Evolutionary conservation across 106 monocot species (phyloP), one percentile per base, ranked within the genome.

Genomic region (Dendrobium catenatum): DNA sequence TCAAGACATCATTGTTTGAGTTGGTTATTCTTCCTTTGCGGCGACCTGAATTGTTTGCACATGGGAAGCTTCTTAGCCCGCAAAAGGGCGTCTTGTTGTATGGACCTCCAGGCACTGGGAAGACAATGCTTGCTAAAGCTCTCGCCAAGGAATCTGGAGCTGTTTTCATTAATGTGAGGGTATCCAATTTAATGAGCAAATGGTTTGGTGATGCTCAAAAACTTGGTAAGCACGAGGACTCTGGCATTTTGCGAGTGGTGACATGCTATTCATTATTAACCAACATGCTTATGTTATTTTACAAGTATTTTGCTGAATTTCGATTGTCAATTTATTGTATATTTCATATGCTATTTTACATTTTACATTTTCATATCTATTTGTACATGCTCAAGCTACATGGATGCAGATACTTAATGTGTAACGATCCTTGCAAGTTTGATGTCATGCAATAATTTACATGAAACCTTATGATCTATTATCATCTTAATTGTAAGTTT

Each of bases 141-240:
- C 93, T 98, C 66, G 97, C 97, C 20, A 95, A 86, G 80, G 97
- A 98, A 51, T 94, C 97, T 47, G 91, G 94, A 37, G 97, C 97
- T 67, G 94, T 93, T 77, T 98, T 98, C 80, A 98, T 98, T 29
- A 98, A 98, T 88, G 94, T 98, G 10, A 94, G 91, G 81, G 72
- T 93, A 55, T 98, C 97, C 2, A 98, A 95, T 88, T 79, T 98
- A 81, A 98, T 98, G 97, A 98, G 97, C 82, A 98, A 98, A 89
- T 98, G 97, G 97, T 95, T 98, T 83, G 97, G 97, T 20, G 97
- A 98, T 87, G 97, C 97, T 48, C 94, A 94, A 80, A 98, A 98
- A 82, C 97, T 98, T 49, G 97, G 97, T 98, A 70, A 85, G 90
- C 75, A 5, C 40, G 7, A 9, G 5, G 70, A 42, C 6, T 42